A percentile compares a stretch with the other conserved stretches of the same genome.
phyloP scores from a whole-genome alignment of 768 basidiomycete species.

The Lentinus brumalis region DNA sequence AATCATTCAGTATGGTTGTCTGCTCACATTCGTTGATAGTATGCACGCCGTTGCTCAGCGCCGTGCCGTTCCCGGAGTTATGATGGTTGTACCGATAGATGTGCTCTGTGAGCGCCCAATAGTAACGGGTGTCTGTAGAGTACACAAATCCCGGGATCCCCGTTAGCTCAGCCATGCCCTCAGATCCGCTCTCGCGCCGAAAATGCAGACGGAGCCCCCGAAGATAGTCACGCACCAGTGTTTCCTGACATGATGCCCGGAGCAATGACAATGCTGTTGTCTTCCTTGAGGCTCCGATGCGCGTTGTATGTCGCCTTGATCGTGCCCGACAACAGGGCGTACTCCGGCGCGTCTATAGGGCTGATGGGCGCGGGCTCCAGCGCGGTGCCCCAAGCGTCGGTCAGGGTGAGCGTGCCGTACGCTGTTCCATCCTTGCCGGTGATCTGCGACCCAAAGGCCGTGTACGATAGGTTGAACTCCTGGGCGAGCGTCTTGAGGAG shows the following conservation, averaged over 20 bases:
- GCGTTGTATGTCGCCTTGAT: conserved; percentile 42
- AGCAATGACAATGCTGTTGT: conserved; percentile 36
- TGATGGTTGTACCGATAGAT: conserved; percentile 48
- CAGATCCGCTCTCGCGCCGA: neutral
- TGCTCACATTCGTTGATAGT: conserved; percentile 35
- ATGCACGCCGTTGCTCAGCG: conserved; percentile 28
- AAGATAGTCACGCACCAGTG: conserved; percentile 30
- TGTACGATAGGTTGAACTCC: conserved; percentile 43
- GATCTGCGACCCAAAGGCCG: conserved; percentile 41
- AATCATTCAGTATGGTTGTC: neutral
- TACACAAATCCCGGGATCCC: neutral
- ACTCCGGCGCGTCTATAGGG: conserved; percentile 41
- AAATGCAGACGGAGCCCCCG: neutral
- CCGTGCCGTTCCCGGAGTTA: conserved; percentile 21
- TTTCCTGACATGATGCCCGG: conserved; percentile 42
- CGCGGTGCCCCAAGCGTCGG: conserved; percentile 36
- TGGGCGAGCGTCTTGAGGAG: conserved; percentile 32
- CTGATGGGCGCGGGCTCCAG: conserved; percentile 47
- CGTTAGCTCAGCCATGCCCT: neutral
- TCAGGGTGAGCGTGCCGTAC: conserved; percentile 40
- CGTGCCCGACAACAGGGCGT: conserved; percentile 43
- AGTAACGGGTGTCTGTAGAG: conserved; percentile 43
- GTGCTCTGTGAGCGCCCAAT: conserved; percentile 48
- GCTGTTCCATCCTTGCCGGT: conserved; percentile 26
- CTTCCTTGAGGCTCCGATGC: conserved; percentile 29